Evolutionary conservation across 495 filamentous ascomycete species (phyloP).

Genomic region (Rusavskia elegans): DNA sequence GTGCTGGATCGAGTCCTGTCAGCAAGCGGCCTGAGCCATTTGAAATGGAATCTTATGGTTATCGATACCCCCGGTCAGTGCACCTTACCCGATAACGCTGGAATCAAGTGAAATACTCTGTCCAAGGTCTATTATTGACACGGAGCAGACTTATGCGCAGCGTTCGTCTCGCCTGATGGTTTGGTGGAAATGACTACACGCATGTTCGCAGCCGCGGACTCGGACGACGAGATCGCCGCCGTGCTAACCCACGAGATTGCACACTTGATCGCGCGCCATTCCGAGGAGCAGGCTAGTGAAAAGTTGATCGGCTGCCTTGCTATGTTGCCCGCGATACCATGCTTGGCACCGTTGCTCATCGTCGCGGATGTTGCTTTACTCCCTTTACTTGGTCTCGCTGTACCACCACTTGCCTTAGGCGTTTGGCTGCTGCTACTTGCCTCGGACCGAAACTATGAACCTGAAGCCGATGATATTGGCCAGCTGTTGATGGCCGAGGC

Average conservation of each 20-base stretch:
- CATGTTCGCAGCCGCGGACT: neutral
- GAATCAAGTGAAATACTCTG: neutral
- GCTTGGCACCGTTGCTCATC: neutral
- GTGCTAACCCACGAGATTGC: neutral
- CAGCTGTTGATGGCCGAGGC: slow-evolving; percentile 1
- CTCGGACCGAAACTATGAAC: neutral
- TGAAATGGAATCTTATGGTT: neutral
- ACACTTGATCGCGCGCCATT: neutral
- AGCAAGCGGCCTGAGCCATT: neutral
- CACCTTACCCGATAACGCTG: neutral
- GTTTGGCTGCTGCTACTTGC: neutral
- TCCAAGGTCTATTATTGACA: neutral
- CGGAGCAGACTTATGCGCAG: neutral
- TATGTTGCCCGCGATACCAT: neutral
- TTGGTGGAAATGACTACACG: neutral
- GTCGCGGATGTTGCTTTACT: neutral
- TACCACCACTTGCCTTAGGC: neutral
- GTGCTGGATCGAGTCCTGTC: neutral
- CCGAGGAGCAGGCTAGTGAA: neutral
- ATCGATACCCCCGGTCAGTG: neutral
- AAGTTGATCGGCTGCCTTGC: neutral
- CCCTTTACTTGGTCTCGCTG: neutral
- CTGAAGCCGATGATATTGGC: neutral
- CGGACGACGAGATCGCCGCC: neutral
- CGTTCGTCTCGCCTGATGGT: neutral